Evolutionary conservation across 139 green algal genomes (phyloP).

Genomic region (Tetraselmis striata): DNA sequence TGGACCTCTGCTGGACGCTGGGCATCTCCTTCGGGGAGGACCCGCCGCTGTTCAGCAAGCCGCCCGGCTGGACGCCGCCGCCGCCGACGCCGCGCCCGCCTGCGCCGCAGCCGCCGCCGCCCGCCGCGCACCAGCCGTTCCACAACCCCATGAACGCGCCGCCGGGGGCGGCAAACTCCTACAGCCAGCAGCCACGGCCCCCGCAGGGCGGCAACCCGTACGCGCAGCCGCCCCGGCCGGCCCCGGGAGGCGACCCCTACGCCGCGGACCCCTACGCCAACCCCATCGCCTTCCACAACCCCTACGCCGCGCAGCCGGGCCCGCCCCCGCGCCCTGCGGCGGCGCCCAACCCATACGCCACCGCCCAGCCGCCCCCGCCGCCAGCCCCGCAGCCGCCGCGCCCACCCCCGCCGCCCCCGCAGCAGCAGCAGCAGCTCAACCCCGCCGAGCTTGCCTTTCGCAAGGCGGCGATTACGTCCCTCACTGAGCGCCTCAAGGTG

Average conservation of each 20-base stretch:
- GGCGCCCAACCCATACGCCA: constrained; percentile 10
- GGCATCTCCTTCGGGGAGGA: constrained; percentile 73
- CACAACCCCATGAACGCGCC: not conserved
- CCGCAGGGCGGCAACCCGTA: not conserved
- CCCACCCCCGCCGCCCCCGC: constrained; percentile 10
- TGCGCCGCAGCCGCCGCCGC: not conserved
- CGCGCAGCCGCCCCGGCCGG: too few relatives aligned
- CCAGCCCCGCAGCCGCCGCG: not conserved
- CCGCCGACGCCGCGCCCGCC: not conserved
- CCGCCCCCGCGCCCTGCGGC: not conserved
- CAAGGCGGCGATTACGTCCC: constrained; percentile 18
- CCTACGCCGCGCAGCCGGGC: constrained; percentile 7
- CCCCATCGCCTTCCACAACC: constrained; percentile 15
- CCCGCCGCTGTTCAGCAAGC: constrained; percentile 75
- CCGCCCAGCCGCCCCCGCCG: constrained; percentile 4
- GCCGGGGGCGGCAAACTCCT: not conserved
- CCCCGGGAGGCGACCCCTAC: too few relatives aligned
- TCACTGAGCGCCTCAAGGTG: constrained; percentile 27
- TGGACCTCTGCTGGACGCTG: constrained; percentile 42
- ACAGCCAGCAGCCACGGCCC: not conserved
- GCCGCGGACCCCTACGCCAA: not conserved
- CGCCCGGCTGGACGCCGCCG: constrained; percentile 27
- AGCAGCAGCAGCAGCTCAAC: constrained; percentile 6
- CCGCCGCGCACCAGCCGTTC: not conserved
- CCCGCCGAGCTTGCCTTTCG: constrained; percentile 28